Percentiles rank a stretch among this genome's conserved stretches.
Evolutionary conservation across 441 rosid genomes (phyloP).

Genomic region (Erodium trifolium): DNA sequence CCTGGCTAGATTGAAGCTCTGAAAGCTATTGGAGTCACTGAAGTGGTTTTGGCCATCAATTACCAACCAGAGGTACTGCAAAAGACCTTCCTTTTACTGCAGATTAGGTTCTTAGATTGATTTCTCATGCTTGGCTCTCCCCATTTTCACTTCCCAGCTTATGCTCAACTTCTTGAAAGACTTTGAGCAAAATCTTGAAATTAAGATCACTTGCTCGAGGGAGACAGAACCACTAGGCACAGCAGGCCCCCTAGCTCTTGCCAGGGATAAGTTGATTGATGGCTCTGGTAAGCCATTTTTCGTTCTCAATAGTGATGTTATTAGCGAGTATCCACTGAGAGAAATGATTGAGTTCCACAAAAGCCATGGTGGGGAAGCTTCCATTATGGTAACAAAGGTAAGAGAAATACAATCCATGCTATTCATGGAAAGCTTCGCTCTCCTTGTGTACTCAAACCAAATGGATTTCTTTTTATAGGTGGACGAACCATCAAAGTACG

Average conservation of each 20-base stretch:
- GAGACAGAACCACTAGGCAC: conserved; percentile 99
- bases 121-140: background rate
- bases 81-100: background rate
- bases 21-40: background rate
- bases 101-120: background rate
- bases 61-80: conserved; percentile 6
- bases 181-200: conserved; percentile 74
- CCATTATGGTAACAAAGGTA: conserved; percentile 99
- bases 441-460: background rate
- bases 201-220: conserved; percentile 89
- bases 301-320: conserved; percentile 96
- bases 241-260: conserved; percentile 96
- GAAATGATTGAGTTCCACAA: conserved; percentile 84
- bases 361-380: conserved; percentile 91
- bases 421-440: background rate
- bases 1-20: background rate
- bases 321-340: conserved; percentile 81
- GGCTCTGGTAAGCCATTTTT: conserved; percentile 89
- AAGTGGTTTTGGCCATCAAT: conserved; percentile 4
- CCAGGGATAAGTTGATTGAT: conserved; percentile 78
- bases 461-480: conserved; percentile 34
- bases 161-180: conserved; percentile 92
- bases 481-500: conserved; percentile 94
- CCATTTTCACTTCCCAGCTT: conserved; percentile 34
- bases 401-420: conserved; percentile 5